These are phyloP conservation scores for Potentilla sterilis DNA, from an alignment of 306 rosid genomes.

Conservation along the genomic window DNA sequence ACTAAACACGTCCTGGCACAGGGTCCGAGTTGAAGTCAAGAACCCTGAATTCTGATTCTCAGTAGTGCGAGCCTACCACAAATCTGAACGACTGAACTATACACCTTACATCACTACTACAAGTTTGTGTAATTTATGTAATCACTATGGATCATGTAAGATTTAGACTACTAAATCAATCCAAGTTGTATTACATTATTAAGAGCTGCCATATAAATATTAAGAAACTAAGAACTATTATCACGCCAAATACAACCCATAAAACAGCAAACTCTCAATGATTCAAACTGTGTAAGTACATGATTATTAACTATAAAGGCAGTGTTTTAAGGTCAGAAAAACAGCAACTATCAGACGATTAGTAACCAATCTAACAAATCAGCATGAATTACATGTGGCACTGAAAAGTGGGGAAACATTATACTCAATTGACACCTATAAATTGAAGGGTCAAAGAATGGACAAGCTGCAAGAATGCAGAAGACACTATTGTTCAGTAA, in stretches of 20 bases:
- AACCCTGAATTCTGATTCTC: constrained; percentile 46
- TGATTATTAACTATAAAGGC: neutral
- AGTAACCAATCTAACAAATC: neutral
- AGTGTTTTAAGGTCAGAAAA: neutral
- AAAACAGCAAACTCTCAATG: neutral
- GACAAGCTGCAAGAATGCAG: constrained; percentile 13
- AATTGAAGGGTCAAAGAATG: constrained; percentile 7
- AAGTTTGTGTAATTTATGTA: neutral
- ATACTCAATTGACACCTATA: neutral
- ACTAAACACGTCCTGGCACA: constrained; percentile 83
- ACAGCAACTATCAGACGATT: neutral
- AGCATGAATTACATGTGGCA: neutral
- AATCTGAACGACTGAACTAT: neutral
- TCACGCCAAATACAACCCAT: neutral
- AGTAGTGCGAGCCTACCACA: constrained; percentile 3
- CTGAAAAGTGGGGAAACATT: neutral
- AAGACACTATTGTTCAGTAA: constrained; percentile 19
- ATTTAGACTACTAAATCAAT: neutral
- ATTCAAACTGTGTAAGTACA: constrained; percentile 9
- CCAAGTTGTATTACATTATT: neutral
- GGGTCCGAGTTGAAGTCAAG: constrained; percentile 57
- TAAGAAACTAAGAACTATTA: neutral
- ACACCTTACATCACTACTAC: neutral
- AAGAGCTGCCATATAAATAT: neutral
- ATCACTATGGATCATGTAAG: neutral